Conservation (phyloP, 805 yeast species). For the Brettanomyces anomalus region DNA sequence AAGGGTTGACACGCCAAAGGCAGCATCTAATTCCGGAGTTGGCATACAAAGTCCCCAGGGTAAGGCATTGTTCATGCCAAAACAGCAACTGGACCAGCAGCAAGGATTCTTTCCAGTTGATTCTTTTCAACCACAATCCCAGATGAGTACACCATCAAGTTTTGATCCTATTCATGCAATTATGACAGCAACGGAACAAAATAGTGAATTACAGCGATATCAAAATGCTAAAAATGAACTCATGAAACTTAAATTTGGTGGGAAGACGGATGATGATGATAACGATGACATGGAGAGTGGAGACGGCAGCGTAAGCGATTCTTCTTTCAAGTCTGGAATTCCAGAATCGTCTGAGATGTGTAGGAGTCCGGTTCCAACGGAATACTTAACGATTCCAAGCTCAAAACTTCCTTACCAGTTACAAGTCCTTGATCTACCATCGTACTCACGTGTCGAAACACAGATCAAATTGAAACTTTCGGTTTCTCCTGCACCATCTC, state of each 20-base stretch:
- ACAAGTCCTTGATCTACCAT: constrained; percentile 56
- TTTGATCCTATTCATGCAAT: not conserved
- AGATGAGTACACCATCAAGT: not conserved
- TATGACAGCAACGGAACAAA: not conserved
- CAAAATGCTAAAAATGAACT: constrained; percentile 41
- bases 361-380: constrained; percentile 18
- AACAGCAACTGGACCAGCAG: not conserved
- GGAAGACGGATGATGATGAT: not conserved
- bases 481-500: constrained; percentile 70
- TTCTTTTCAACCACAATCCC: not conserved
- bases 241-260: constrained; percentile 47
- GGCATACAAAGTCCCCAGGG: not conserved
- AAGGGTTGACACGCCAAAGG: not conserved
- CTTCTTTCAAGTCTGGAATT: not conserved
- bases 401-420: constrained; percentile 38
- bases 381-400: constrained; percentile 15
- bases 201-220: constrained; percentile 24
- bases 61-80: no score
- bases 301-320: not conserved
- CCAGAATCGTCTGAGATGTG: constrained; percentile 14
- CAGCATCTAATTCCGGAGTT: not conserved
- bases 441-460: constrained; percentile 86
- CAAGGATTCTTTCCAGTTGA: not conserved
- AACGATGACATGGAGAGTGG: constrained; percentile 1
- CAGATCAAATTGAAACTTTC: constrained; percentile 73